A percentile compares a stretch with the other conserved stretches of the same genome.
Evolutionary conservation across 371 early-diverging fungal genomes (phyloP).

Genomic region (Syncephalis fuscata): DNA sequence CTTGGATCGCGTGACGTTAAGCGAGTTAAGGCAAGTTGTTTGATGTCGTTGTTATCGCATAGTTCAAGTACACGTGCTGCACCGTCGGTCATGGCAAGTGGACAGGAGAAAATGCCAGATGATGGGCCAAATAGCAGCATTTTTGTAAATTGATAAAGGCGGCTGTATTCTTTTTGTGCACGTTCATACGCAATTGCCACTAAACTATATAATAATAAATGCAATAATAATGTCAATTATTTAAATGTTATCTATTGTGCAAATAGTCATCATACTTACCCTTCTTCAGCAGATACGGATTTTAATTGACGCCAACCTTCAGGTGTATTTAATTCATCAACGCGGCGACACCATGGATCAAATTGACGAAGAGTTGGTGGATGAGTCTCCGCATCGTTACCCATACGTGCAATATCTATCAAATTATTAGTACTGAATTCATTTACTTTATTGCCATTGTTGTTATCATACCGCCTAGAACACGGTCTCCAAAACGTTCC

Average conservation of each 20-base stretch:
- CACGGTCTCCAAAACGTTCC: background rate
- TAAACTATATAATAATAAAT: constrained; percentile 10
- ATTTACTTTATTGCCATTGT: background rate
- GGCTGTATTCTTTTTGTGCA: constrained; percentile 23
- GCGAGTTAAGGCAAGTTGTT: constrained; percentile 17
- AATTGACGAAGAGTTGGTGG: constrained; percentile 46
- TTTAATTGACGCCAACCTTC: constrained; percentile 40
- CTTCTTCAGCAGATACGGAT: constrained; percentile 36
- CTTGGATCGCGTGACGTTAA: constrained; percentile 34
- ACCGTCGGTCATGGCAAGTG: constrained; percentile 58
- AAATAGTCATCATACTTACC: constrained; percentile 9
- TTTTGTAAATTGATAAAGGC: constrained; percentile 48
- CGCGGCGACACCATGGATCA: constrained; percentile 44
- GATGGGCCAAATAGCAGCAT: constrained; percentile 35
- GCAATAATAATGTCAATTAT: too few relatives aligned
- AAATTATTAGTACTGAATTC: background rate
- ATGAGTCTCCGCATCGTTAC: constrained; percentile 12
- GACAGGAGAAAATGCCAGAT: constrained; percentile 36
- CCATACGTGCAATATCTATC: background rate
- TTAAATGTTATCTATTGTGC: too few relatives aligned
- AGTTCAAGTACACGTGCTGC: constrained; percentile 39
- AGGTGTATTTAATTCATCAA: constrained; percentile 33
- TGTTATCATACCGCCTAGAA: background rate
- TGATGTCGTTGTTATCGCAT: constrained; percentile 27
- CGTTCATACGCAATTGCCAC: constrained; percentile 44